Evolutionary conservation across 1,284 basidiomycete genomes (phyloP).

Genomic region (Volvariella volvacea): DNA sequence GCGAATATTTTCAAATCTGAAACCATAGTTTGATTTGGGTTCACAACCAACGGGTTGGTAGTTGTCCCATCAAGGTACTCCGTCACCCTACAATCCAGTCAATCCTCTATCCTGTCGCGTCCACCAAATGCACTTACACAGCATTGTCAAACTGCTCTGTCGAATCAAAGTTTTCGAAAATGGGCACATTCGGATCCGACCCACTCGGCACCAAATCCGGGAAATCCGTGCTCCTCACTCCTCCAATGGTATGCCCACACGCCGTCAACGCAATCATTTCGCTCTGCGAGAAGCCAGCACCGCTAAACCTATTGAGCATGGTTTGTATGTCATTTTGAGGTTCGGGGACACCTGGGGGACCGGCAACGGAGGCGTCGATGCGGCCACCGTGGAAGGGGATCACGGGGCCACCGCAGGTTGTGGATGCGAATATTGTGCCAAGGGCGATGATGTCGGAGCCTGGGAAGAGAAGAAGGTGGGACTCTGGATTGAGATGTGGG

Average conservation of each 20-base stretch:
- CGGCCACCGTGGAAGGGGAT: slow-evolving; percentile 31
- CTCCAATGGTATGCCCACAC: slow-evolving; percentile 35
- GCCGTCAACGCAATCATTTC: slow-evolving; percentile 38
- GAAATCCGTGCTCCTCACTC: slow-evolving; percentile 30
- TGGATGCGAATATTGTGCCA: slow-evolving; percentile 24
- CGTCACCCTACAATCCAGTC: slow-evolving; percentile 19
- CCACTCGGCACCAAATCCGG: slow-evolving; percentile 25
- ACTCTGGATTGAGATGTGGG: neutral
- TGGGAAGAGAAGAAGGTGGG: slow-evolving; percentile 8
- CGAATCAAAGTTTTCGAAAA: slow-evolving; percentile 22
- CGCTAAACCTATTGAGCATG: slow-evolving; percentile 25
- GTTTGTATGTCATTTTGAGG: slow-evolving; percentile 24
- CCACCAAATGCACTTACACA: slow-evolving; percentile 16
- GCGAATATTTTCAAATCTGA: slow-evolving; percentile 32
- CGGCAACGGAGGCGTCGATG: slow-evolving; percentile 25
- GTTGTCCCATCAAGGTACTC: slow-evolving; percentile 30
- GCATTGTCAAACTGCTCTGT: slow-evolving; percentile 25
- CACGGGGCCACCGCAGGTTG: slow-evolving; percentile 30
- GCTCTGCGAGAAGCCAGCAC: slow-evolving; percentile 27
- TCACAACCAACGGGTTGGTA: slow-evolving; percentile 26
- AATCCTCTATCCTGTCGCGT: neutral
- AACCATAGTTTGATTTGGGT: slow-evolving; percentile 24
- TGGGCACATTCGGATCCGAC: slow-evolving; percentile 14
- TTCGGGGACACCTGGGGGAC: slow-evolving; percentile 25
- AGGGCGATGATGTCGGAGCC: slow-evolving; percentile 31